Conservation (phyloP, 1,284 basidiomycete genomes). For the Pyrrhoderma noxium region DNA sequence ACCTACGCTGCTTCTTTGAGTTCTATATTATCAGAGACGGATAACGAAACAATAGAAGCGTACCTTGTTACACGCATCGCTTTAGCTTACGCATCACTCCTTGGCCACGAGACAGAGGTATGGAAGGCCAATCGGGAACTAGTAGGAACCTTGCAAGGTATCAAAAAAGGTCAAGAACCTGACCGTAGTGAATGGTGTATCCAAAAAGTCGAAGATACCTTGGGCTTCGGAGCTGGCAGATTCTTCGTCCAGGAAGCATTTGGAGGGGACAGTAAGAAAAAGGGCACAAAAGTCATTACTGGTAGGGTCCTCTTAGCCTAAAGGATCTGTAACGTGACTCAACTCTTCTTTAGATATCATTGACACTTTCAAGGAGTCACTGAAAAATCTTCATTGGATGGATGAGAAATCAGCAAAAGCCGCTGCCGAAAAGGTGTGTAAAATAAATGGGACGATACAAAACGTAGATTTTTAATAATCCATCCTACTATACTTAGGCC, state of each 20-base stretch:
- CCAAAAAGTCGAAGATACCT: slow-evolving; percentile 49
- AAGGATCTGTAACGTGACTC: no score
- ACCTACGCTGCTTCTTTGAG: slow-evolving; percentile 67
- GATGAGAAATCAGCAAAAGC: slow-evolving; percentile 76
- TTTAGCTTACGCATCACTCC: slow-evolving; percentile 55
- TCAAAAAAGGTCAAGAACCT: slow-evolving; percentile 81
- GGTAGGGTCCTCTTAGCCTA: slow-evolving; percentile 33
- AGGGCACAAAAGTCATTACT: slow-evolving; percentile 79
- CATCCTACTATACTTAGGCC: no score
- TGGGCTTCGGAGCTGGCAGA: slow-evolving; percentile 71
- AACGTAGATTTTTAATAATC: not conserved
- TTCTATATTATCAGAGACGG: slow-evolving; percentile 62
- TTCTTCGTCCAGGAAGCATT: slow-evolving; percentile 89
- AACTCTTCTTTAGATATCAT: slow-evolving; percentile 56
- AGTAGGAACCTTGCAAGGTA: slow-evolving; percentile 68
- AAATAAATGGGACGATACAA: no score
- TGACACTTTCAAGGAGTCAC: slow-evolving; percentile 73
- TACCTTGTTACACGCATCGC: slow-evolving; percentile 77
- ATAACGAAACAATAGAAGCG: slow-evolving; percentile 71
- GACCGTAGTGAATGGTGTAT: slow-evolving; percentile 78
- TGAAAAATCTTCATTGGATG: slow-evolving; percentile 85
- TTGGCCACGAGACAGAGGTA: slow-evolving; percentile 68
- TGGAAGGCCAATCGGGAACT: slow-evolving; percentile 69
- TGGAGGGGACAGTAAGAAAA: slow-evolving; percentile 70
- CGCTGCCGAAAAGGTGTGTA: slow-evolving; percentile 73